A percentile compares a stretch with the other conserved stretches of the same genome.
These are phyloP conservation scores for Hypoxylon sp. DNA, from an alignment of 2,329 filamentous ascomycete genomes.

Conservation along the genomic window DNA sequence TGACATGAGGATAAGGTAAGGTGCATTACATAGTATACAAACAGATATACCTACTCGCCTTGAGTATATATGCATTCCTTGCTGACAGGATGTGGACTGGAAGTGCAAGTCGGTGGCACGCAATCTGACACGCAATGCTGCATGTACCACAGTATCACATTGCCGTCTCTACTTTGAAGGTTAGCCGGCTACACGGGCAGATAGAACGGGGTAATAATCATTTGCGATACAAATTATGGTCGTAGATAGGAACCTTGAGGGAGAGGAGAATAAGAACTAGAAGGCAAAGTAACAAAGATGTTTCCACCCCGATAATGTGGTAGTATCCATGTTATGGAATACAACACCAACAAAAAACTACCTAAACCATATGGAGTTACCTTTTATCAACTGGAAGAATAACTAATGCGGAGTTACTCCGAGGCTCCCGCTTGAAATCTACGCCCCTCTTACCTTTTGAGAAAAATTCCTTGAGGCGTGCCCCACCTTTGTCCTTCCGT, in stretches of 20 bases:
- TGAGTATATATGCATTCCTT: conserved; percentile 8
- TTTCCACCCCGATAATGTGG: conserved; percentile 17
- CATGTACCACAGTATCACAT: conserved; percentile 17
- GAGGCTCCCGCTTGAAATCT: conserved; percentile 18
- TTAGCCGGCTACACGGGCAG: too few relatives aligned
- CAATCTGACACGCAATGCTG: conserved; percentile 23
- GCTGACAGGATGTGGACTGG: conserved; percentile 33
- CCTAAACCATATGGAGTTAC: conserved; percentile 35
- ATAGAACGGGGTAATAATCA: conserved; percentile 16
- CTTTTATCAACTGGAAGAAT: conserved; percentile 15
- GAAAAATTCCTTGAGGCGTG: conserved; percentile 30
- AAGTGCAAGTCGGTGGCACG: conserved; percentile 17
- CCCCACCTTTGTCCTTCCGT: conserved; percentile 18
- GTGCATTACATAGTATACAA: too few relatives aligned
- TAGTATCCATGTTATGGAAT: conserved; percentile 17
- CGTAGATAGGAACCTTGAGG: conserved; percentile 9
- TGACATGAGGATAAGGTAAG: too few relatives aligned
- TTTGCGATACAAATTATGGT: too few relatives aligned
- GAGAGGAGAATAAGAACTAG: not conserved
- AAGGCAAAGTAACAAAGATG: conserved; percentile 7
- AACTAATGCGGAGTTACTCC: conserved; percentile 30
- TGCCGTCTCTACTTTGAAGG: too few relatives aligned
- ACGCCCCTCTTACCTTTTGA: conserved; percentile 22
- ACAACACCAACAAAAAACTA: too few relatives aligned
- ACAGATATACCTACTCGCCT: too few relatives aligned